Base-by-base conservation (phyloP, 2,329 filamentous ascomycete species). In the Aspergillus felis region DNA sequence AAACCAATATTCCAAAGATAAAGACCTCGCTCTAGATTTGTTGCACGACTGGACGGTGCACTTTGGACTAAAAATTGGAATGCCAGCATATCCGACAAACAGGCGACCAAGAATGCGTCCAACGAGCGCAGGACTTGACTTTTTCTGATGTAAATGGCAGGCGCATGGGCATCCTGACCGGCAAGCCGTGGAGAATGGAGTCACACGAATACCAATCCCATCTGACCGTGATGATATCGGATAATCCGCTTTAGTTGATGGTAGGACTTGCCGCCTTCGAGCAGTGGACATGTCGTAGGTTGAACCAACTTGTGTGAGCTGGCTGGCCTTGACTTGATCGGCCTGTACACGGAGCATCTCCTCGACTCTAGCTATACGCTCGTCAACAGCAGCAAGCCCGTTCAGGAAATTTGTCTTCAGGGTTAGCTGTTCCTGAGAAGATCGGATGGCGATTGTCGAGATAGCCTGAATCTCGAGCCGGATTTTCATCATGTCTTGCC, bases 361-460 rank as follows among this genome's bases (percentile, higher is more conserved):
- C 14, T 54, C 52, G 17, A 54, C 52, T 22, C 52, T 20, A 12
- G 52, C 42, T 24, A 54, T 54, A 27, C 52, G 52, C 22, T 54
- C 28, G 35, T 54, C 28, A 8, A 54, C 52, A 4, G 52, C 52
- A 22, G 52, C n/a, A 54, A 54, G 17, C 6, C 52, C 42, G 3
- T 22, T 35, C 3, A 54, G 9, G 9, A 54, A 54, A 6, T 27
- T 49, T 0, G 24, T 44, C 38, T 48, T 10, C 2, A 54, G 42
- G 12, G 44, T 42, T 14, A 25, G 8, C 38, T 48, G 52, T 10
- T 54, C 41, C 3, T 54, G 41, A 7, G 52, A 54, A n/a, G 52
- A 54, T 2, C 38, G 38, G 0, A 54, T 2, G 0, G 52, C 14
- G 28, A 54, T 44, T 1, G 52, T 54, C 0, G 52, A 54, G n/a